phyloP scores from a whole-genome alignment of 2,329 filamentous ascomycete genomes.

The Ophiobolus disseminans region DNA sequence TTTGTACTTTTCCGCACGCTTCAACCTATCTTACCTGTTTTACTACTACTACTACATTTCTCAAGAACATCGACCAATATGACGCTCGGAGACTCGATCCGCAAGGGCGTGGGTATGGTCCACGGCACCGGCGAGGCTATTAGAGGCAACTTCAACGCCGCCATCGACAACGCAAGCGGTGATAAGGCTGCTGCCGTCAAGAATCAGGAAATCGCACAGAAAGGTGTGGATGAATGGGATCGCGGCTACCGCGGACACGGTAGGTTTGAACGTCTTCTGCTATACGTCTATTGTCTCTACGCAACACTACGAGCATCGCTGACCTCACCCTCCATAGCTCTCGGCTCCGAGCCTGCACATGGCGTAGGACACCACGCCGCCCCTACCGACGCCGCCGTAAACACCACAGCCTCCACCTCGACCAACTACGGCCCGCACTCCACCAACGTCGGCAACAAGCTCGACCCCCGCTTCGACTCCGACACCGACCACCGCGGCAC shows the following conservation, averaged over 20 bases:
- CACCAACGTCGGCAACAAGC: slow-evolving; percentile 41
- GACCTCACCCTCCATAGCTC: not conserved
- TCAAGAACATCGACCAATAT: slow-evolving; percentile 20
- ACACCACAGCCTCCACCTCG: slow-evolving; percentile 25
- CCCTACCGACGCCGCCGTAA: slow-evolving; percentile 30
- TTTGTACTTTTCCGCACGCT: not conserved
- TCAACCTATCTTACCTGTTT: slow-evolving; percentile 9
- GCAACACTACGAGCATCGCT: not conserved
- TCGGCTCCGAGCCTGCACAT: slow-evolving; percentile 2
- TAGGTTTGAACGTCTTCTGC: slow-evolving; percentile 7
- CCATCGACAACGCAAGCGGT: slow-evolving; percentile 42
- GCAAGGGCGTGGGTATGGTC: slow-evolving; percentile 43
- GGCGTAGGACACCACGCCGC: slow-evolving; percentile 21
- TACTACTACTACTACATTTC: not conserved
- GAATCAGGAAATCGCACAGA: slow-evolving; percentile 40
- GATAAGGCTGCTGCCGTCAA: slow-evolving; percentile 37
- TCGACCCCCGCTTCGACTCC: slow-evolving; percentile 42
- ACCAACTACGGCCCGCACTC: slow-evolving; percentile 43
- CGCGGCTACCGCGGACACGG: slow-evolving; percentile 41
- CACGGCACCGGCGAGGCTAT: slow-evolving; percentile 50
- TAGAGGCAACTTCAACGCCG: slow-evolving; percentile 47
- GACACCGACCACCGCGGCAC: slow-evolving; percentile 32
- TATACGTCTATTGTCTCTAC: too few relatives aligned
- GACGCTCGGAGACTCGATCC: slow-evolving; percentile 40
- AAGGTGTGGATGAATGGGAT: slow-evolving; percentile 45